Conservation (phyloP, 176 grass and related monocot genomes). For the Juncus inflexus region DNA sequence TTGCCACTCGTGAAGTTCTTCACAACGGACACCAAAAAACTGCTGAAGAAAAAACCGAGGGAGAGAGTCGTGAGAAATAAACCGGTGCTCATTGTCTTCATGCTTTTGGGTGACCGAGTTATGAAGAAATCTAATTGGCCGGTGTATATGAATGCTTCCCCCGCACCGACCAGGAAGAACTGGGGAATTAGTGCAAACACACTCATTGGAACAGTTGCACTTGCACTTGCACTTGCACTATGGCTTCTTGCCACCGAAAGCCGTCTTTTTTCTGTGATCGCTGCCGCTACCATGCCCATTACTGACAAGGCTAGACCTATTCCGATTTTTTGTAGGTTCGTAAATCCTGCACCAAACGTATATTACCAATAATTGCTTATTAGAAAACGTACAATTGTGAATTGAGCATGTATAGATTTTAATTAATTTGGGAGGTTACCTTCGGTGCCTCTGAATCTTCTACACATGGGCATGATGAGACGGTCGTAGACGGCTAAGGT, state of each 20-base stretch:
- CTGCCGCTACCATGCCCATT: constrained; percentile 51
- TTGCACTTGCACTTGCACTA: background rate
- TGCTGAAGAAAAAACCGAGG: constrained; percentile 78
- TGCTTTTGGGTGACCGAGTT: constrained; percentile 69
- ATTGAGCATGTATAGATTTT: background rate
- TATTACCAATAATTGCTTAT: background rate
- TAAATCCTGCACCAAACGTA: constrained; percentile 38
- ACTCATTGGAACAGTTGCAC: constrained; percentile 42
- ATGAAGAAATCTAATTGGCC: constrained; percentile 93
- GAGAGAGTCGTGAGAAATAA: constrained; percentile 71
- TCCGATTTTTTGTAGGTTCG: constrained; percentile 66
- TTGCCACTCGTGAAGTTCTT: constrained; percentile 32
- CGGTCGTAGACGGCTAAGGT: constrained; percentile 66
- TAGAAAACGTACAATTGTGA: background rate
- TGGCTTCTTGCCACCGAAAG: constrained; percentile 28
- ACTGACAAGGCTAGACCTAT: constrained; percentile 54
- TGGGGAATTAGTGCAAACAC: constrained; percentile 68
- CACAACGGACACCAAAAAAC: constrained; percentile 60
- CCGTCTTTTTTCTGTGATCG: constrained; percentile 42
- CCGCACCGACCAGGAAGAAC: constrained; percentile 76
- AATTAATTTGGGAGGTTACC: constrained; percentile 22
- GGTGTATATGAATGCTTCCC: constrained; percentile 83
- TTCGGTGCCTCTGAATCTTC: constrained; percentile 31
- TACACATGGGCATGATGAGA: constrained; percentile 55
- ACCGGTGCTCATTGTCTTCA: constrained; percentile 93